Conservation (phyloP, 176 grass and related monocot genomes). For the Eremochloa ophiuroides region DNA sequence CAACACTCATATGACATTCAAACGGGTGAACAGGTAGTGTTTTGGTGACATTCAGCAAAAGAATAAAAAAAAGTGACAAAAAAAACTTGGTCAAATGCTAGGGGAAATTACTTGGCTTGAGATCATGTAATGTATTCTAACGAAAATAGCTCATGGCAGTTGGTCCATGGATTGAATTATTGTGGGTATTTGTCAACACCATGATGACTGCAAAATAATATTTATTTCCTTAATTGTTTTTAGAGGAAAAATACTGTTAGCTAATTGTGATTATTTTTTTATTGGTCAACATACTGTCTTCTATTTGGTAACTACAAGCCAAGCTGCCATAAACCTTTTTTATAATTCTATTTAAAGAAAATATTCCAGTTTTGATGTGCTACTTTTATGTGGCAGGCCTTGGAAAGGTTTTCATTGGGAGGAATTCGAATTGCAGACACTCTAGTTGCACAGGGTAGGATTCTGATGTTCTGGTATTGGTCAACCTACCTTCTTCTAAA, state of each 20-base stretch:
- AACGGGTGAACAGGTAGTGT: constrained; percentile 87
- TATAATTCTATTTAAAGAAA: not conserved
- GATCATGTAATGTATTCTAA: not conserved
- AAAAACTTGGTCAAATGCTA: not conserved
- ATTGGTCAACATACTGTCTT: not conserved
- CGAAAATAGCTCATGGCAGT: not conserved
- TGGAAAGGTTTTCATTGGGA: constrained; percentile 83
- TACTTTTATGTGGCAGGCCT: constrained; percentile 44
- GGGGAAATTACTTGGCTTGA: not conserved
- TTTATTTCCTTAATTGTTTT: not conserved
- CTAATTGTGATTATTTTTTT: not conserved
- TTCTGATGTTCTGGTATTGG: constrained; percentile 93
- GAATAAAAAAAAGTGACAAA: not conserved
- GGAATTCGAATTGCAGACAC: constrained; percentile 61
- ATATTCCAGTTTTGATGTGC: not conserved
- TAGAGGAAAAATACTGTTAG: not conserved
- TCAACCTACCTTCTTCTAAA: constrained; percentile 85
- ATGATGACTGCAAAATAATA: not conserved
- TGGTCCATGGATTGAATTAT: not conserved
- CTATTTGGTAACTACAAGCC: not conserved
- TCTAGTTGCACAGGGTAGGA: constrained; percentile 65
- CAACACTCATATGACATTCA: constrained; percentile 77
- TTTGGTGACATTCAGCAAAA: not conserved
- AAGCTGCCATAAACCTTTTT: not conserved
- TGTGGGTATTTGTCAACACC: not conserved